A percentile compares a stretch with the other conserved stretches of the same genome.
These are phyloP conservation scores for Medicago ruthenica DNA, from an alignment of 306 rosid species.

Conservation along the genomic window DNA sequence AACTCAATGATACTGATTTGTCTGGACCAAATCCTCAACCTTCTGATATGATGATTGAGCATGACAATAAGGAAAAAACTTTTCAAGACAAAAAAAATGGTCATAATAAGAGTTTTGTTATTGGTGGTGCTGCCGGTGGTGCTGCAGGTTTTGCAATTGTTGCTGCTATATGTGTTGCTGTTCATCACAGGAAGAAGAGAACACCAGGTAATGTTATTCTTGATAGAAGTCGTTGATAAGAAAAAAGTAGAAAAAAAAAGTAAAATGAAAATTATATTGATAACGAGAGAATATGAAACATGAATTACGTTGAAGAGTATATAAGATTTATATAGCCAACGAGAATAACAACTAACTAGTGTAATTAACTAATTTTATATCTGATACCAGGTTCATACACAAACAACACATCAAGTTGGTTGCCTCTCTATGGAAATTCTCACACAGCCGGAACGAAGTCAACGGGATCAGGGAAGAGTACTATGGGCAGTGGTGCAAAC, in stretches of 20 bases:
- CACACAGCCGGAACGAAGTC: constrained; percentile 40
- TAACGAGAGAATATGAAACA: background rate
- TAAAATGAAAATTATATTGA: background rate
- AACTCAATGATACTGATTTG: constrained; percentile 52
- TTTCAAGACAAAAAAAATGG: background rate
- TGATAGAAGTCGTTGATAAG: background rate
- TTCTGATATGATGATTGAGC: constrained; percentile 42
- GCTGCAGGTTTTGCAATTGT: constrained; percentile 53
- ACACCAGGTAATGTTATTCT: constrained; percentile 1
- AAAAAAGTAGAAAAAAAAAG: too few species aligned
- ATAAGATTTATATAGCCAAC: too few species aligned
- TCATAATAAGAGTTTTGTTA: background rate
- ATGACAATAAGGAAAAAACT: constrained; percentile 17
- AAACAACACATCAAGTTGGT: constrained; percentile 49
- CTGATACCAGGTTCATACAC: constrained; percentile 35
- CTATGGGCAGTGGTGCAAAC: constrained; percentile 32
- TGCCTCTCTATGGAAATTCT: constrained; percentile 50
- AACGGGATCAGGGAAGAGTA: constrained; percentile 51
- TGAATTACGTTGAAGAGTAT: background rate
- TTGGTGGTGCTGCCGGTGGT: constrained; percentile 58
- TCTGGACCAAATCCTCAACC: constrained; percentile 64
- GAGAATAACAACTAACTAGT: background rate
- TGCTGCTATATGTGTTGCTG: constrained; percentile 47
- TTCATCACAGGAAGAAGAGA: constrained; percentile 39
- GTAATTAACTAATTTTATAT: background rate